Evolutionary conservation across 129 eudicot genomes (phyloP).

Genomic region (Centrapalus pauciflorus): DNA sequence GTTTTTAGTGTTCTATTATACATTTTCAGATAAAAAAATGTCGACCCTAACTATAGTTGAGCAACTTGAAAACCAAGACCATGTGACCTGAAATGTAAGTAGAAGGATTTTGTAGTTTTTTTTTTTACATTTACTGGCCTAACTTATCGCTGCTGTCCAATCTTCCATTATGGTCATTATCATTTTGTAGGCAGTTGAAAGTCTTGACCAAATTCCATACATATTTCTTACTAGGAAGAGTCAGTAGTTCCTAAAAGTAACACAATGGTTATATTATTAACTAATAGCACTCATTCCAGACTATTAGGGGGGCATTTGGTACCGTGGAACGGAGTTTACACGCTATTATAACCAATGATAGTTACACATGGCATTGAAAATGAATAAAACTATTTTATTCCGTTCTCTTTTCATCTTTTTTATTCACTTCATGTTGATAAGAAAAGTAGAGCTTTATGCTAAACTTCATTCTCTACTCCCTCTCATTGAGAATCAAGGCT

Average conservation of each 20-base stretch:
- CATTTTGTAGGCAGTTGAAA: background rate
- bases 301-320: too few species aligned
- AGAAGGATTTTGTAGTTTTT: background rate
- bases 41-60: background rate
- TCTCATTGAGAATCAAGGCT: too few species aligned
- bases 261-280: background rate
- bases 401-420: too few species aligned
- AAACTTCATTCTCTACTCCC: too few species aligned
- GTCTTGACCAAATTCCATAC: too few species aligned
- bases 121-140: background rate
- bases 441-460: too few species aligned
- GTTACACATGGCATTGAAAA: too few species aligned
- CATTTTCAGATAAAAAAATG: background rate
- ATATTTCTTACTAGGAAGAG: background rate
- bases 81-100: background rate
- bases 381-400: too few species aligned
- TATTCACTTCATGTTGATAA: too few species aligned
- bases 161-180: background rate
- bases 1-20: background rate
- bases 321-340: too few species aligned
- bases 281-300: background rate
- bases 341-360: too few species aligned
- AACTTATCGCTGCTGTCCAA: background rate
- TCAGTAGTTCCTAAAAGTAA: background rate
- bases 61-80: background rate